Evolutionary conservation across 176 grass and related monocot species (phyloP).

Genomic region (Musa acuminata): DNA sequence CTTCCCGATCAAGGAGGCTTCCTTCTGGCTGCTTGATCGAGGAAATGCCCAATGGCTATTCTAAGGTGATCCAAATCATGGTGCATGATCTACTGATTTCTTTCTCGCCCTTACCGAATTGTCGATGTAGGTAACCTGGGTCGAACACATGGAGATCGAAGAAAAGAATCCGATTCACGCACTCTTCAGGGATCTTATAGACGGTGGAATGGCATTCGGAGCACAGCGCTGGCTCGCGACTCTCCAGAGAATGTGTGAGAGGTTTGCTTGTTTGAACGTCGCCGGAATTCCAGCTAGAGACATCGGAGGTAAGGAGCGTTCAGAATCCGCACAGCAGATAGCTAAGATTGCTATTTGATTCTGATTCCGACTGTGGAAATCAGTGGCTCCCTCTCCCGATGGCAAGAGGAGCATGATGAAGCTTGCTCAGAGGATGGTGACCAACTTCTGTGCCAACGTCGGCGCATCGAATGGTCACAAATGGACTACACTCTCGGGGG

Average conservation of each 20-base stretch:
- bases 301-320: slow-evolving; percentile 20
- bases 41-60: slow-evolving; percentile 82
- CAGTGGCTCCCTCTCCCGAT: slow-evolving; percentile 55
- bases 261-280: slow-evolving; percentile 40
- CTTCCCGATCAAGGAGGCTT: slow-evolving; percentile 43
- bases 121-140: slow-evolving; percentile 65
- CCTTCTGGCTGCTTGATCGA: slow-evolving; percentile 84
- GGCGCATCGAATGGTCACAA: slow-evolving; percentile 53
- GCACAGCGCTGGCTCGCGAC: slow-evolving; percentile 63
- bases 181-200: slow-evolving; percentile 57
- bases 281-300: slow-evolving; percentile 39
- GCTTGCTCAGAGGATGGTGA: slow-evolving; percentile 87
- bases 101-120: neutral
- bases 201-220: slow-evolving; percentile 72
- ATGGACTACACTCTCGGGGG: slow-evolving; percentile 53
- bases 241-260: slow-evolving; percentile 76
- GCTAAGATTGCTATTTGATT: neutral
- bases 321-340: too few relatives aligned
- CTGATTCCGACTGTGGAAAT: neutral
- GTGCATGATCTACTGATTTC: neutral
- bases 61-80: slow-evolving; percentile 32
- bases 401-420: slow-evolving; percentile 88
- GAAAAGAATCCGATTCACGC: slow-evolving; percentile 42
- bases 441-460: slow-evolving; percentile 64
- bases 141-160: slow-evolving; percentile 82